These are phyloP conservation scores for Haematococcus lacustris DNA, from an alignment of 139 green algal genomes.

Conservation along the genomic window DNA sequence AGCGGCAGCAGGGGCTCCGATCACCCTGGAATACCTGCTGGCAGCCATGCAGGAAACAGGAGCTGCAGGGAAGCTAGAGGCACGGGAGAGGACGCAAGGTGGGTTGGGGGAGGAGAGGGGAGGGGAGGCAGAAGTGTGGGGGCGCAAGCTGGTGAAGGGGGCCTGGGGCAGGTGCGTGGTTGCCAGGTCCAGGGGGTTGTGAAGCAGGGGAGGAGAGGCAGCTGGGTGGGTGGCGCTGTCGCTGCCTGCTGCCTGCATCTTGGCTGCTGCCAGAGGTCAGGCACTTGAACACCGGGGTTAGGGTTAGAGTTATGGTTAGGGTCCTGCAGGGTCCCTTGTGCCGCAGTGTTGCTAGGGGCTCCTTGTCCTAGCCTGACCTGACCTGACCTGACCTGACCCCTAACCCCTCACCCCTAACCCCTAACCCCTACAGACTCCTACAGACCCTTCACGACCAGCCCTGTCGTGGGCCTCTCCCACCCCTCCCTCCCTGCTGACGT, in stretches of 20 bases:
- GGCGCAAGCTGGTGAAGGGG: neutral
- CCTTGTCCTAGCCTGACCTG: too few relatives aligned
- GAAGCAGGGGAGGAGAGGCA: neutral
- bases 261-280: too few relatives aligned
- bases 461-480: too few relatives aligned
- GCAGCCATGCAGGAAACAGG: constrained; percentile 6
- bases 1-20: neutral
- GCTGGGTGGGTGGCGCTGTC: neutral
- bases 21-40: neutral
- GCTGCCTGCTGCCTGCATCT: neutral
- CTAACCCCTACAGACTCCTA: too few relatives aligned
- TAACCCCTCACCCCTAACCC: too few relatives aligned
- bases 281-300: too few relatives aligned
- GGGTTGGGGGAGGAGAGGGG: neutral
- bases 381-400: too few relatives aligned
- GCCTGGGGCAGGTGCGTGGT: neutral
- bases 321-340: too few relatives aligned
- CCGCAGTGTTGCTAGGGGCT: too few relatives aligned
- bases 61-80: neutral
- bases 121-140: neutral
- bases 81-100: neutral
- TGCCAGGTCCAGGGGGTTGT: neutral
- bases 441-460: too few relatives aligned
- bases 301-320: too few relatives aligned
- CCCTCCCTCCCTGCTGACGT: neutral